Base-by-base conservation (phyloP, 73 alveolate species). In the Uronychia setigera region DNA sequence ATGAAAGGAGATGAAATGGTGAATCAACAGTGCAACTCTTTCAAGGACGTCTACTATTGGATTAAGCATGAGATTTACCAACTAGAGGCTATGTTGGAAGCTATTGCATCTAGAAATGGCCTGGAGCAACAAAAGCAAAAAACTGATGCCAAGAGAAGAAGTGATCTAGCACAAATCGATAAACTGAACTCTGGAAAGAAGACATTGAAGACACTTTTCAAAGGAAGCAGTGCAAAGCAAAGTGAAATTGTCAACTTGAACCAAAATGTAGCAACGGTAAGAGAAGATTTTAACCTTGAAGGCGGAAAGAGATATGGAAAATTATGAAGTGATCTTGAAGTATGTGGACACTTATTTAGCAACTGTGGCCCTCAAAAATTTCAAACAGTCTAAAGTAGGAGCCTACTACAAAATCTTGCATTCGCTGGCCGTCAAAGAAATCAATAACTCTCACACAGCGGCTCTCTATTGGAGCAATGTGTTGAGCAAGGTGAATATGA, bases 141-240 rank as follows among this genome's bases (percentile, higher is more conserved):
- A 32, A 29, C 74, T 14, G 89, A 82, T 1, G 78, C 83, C 35
- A 82, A 82, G 57, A 82, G 74, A 59, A 31, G 57, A 74, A 5
- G 78, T 0, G 84, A 74, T 35, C 31, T 67, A 32, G 89, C 78
- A 1, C 76, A 60, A 82, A 32, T 82, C 29, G 78, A 82, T 74
- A 82, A 82, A 29, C 79, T 82, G 0, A 82, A 67, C 74, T 77
- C 81, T 74, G 89, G 89, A 74, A 82, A 82, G 89, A 82, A 67
- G 60, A 82, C 89, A 0, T n/a, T 82, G 79, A 82, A 82, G 32
- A 82, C 84, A 19, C 32, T 82, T 26, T 82, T 74, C 59, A 82
- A 67, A 33, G 78, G 89, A 31, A 30, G 76, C 13, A 58, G 82
- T 28, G 89, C 82, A 60, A 82, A 67, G 78, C 89, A 82, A 74